Conservation (phyloP, 2,329 filamentous ascomycete species). For the Fusarium sp. region DNA sequence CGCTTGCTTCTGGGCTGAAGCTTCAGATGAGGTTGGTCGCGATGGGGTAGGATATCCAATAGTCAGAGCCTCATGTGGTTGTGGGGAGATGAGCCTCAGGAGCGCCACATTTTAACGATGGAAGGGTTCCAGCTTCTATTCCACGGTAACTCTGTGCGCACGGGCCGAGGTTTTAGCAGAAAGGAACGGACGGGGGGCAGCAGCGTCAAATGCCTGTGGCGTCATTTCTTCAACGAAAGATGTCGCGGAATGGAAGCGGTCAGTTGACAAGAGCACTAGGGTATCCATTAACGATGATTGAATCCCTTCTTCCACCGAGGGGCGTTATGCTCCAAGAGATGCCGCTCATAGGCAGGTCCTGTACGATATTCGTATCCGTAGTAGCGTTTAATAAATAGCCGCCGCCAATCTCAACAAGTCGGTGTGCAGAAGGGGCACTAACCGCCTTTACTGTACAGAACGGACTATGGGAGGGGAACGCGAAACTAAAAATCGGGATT, state of each 20-base stretch:
- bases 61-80: slow-evolving; percentile 23
- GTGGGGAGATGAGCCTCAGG: slow-evolving; percentile 38
- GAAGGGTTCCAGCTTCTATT: neutral
- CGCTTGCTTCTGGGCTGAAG: neutral
- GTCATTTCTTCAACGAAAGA: neutral
- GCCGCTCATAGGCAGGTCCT: no score
- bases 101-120: slow-evolving; percentile 28
- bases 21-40: slow-evolving; percentile 21
- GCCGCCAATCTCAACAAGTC: slow-evolving; percentile 21
- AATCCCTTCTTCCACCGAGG: neutral
- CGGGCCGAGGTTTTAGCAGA: slow-evolving; percentile 4
- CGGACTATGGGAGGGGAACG: slow-evolving; percentile 22
- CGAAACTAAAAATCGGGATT: neutral
- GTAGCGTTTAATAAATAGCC: slow-evolving; percentile 12
- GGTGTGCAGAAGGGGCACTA: slow-evolving; percentile 27
- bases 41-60: slow-evolving; percentile 18
- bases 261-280: neutral
- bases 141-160: neutral
- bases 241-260: neutral
- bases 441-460: neutral
- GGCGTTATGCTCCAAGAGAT: neutral
- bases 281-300: neutral
- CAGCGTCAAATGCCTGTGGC: neutral
- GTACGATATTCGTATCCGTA: neutral
- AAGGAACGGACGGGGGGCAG: neutral